Conservation (phyloP, 2,329 filamentous ascomycete species). For the Hymenoscyphus occultus region DNA sequence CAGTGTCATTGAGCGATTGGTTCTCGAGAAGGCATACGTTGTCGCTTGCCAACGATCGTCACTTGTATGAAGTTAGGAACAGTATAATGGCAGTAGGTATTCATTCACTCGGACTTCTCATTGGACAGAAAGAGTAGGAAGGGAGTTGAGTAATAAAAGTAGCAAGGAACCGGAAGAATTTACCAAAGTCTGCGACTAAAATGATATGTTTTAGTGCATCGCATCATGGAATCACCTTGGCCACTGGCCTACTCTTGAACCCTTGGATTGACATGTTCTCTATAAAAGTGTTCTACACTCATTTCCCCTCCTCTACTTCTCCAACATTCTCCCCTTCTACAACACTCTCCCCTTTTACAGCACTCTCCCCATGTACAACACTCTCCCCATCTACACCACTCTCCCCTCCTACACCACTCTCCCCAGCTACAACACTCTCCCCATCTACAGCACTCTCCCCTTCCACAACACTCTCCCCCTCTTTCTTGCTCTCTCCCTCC, state of each 20-base stretch:
- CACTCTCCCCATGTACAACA: neutral
- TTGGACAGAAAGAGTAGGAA: neutral
- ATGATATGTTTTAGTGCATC: neutral
- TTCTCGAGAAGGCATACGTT: conserved; percentile 14
- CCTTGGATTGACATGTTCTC: neutral
- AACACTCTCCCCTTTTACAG: too few species aligned
- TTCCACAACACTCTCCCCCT: neutral
- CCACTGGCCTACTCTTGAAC: conserved; percentile 10
- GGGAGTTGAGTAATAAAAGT: neutral
- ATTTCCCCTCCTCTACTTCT: neutral
- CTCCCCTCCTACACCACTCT: neutral
- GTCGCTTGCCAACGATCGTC: neutral
- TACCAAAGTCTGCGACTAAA: neutral
- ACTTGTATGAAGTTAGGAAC: neutral
- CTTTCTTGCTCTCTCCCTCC: neutral
- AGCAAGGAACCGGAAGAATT: neutral
- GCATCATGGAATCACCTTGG: neutral
- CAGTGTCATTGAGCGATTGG: neutral
- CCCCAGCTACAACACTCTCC: neutral
- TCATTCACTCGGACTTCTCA: neutral
- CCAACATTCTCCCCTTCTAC: too few species aligned
- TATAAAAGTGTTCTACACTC: neutral
- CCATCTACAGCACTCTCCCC: neutral
- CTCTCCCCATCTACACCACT: too few species aligned
- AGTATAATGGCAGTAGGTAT: neutral